Base-by-base conservation (phyloP, 2,329 filamentous ascomycete genomes). In the Ascochyta lentis region DNA sequence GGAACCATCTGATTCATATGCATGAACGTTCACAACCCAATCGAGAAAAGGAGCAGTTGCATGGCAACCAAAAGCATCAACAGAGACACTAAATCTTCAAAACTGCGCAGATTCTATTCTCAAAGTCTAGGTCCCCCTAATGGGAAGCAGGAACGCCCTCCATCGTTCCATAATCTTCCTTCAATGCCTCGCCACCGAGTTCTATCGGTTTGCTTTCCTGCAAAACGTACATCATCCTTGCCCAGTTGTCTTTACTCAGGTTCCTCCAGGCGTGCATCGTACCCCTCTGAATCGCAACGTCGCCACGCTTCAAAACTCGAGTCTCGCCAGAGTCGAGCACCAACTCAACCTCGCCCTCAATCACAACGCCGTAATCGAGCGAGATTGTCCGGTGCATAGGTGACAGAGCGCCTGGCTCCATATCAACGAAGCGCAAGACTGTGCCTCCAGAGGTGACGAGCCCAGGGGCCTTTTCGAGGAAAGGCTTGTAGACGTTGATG, bases 391-490 rank as follows among this genome's bases (percentile, higher is more conserved):
- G 68, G 49, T 77, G 75, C 75, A 77, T 77, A 3, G 74, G 65
- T 10, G 68, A 72, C 1, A 63, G 29, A 6, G 43, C 49, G 2
- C 66, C 68, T 1, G 75, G 75, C 12, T 51, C 50, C 33, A 73
- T 64, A 40, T 77, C 75, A 9, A 76, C 73, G 46, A 71, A 67
- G 16, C 78, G 73, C 31, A 81, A 66, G 1, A 81, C 78, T 3
- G 80, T 80, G 12, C 81, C 81, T 10, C 70, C 70, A 1, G 77
- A 74, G 16, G 80, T 70, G 6, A 79, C 76, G 5, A 85, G 72
- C 0, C 83, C 83, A 0, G 83, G 81, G 0, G 79, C 76, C 19
- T 72, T 66, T 6, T 70, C 56, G 10, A 83, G 72, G 58, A 78
- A 78, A 33, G 66, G 61, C 40, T 77, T 69, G 71, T 85, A 84